These are phyloP conservation scores for Boletus coccyginus DNA, from an alignment of 768 basidiomycete genomes.

Conservation along the genomic window DNA sequence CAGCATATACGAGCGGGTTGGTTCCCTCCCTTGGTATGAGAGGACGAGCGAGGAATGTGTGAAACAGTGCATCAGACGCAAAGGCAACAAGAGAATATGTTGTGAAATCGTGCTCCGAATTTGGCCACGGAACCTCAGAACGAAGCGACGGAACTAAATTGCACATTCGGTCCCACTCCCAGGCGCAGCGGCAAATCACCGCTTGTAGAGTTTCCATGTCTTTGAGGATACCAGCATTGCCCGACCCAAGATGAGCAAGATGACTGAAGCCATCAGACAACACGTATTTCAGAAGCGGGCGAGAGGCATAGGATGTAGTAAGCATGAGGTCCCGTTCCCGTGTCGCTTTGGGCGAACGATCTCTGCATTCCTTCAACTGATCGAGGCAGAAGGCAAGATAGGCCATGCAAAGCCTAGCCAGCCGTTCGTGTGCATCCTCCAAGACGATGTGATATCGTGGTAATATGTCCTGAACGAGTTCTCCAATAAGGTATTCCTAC, in stretches of 20 bases:
- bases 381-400: conserved; percentile 10
- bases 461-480: neutral
- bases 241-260: neutral
- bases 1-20: conserved; percentile 14
- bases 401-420: conserved; percentile 10
- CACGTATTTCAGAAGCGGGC: conserved; percentile 8
- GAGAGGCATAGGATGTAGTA: neutral
- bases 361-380: neutral
- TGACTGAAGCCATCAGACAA: conserved; percentile 9
- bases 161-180: conserved; percentile 8
- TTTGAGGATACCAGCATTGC: neutral
- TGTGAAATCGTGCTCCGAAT: neutral
- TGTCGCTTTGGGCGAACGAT: neutral
- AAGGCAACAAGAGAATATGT: conserved; percentile 8
- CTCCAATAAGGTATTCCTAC: conserved; percentile 15
- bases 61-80: neutral
- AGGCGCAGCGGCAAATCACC: neutral
- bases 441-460: conserved; percentile 4
- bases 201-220: neutral
- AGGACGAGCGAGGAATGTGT: neutral
- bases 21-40: neutral
- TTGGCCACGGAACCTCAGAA: conserved; percentile 1
- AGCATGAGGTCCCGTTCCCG: neutral
- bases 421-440: conserved; percentile 2
- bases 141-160: neutral